Percentiles rank a stretch among this genome's conserved stretches.
phyloP scores from a whole-genome alignment of 106 monocot genomes.

The Allium cepa region DNA sequence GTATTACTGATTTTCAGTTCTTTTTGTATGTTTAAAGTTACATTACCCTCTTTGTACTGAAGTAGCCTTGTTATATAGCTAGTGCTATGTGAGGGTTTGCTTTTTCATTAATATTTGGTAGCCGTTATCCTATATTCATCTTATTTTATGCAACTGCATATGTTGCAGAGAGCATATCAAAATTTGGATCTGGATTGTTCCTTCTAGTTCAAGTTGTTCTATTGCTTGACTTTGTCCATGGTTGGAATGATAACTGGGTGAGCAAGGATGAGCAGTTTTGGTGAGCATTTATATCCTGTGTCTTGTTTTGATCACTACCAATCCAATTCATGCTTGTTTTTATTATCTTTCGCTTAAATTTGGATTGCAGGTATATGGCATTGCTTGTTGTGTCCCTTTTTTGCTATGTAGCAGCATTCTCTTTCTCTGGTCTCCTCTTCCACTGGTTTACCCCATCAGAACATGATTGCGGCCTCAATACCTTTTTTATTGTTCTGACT shows the following conservation, averaged over 20 bases:
- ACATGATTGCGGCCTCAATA: constrained; percentile 91
- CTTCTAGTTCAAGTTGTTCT: constrained; percentile 99
- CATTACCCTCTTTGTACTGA: too few species aligned
- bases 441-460: constrained; percentile 98
- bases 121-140: background rate
- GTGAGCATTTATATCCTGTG: constrained; percentile 16
- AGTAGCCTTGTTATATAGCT: too few species aligned
- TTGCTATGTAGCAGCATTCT: constrained; percentile 83
- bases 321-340: background rate
- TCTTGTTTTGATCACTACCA: background rate
- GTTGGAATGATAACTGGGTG: constrained; percentile 99
- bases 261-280: constrained; percentile 94
- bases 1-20: too few species aligned
- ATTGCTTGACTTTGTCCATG: constrained; percentile 94
- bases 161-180: constrained; percentile 79
- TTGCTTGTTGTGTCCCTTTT: constrained; percentile 79
- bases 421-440: constrained; percentile 87
- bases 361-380: constrained; percentile 69
- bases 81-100: background rate
- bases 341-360: background rate
- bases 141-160: background rate
- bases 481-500: constrained; percentile 80
- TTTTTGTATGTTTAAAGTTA: too few species aligned
- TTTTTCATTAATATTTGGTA: background rate
- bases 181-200: constrained; percentile 96